Base-by-base conservation (phyloP, 176 grass and related monocot genomes). In the Guadua angustifolia region DNA sequence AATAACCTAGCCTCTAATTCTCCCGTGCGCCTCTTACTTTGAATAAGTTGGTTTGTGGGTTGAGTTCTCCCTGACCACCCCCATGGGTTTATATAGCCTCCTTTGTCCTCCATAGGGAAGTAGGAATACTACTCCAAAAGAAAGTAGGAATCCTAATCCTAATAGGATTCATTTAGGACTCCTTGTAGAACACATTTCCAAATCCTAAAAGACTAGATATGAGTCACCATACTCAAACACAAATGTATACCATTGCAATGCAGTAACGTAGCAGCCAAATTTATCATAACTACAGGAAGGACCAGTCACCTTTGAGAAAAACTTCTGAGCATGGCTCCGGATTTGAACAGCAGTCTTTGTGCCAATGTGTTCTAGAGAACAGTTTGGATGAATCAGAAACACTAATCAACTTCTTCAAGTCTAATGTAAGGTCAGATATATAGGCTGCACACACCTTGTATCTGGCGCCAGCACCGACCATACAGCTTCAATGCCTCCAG, bases 251-350 rank as follows among this genome's bases (percentile, higher is more conserved):
- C 51, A 35, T 0, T 53, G 25, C 45, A 57, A 75, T 63, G 43
- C 24, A 80, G 74, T 47, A 71, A 68, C 53, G 29, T 69, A n/a
- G 8, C 18, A 59, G 52, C 72, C 16, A 85, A 55, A 76, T 74
- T 17, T 5, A 47, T 77, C 59, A 80, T 67, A 59, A 32, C 21
- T 82, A 53, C 69, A 78, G 32, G 63, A 86, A 71, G 10, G 40
- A 45, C 74, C 9, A 67, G 79, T 85, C 77, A 98, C 95, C 95
- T 95, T 98, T 21, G 93, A 93, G 89, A 98, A 98, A 85, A 98
- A 95, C 80, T 98, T 98, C 87, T 98, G 95, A 62, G 95, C 95
- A 85, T 98, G 95, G 78, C 95, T 98, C 75, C 95, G 91, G 59
- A 98, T 98, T 87, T 98, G 95, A 67, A 98, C 88, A 24, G 95